phyloP scores from a whole-genome alignment of 148 eudicot genomes.

The Suaeda aralocaspica region DNA sequence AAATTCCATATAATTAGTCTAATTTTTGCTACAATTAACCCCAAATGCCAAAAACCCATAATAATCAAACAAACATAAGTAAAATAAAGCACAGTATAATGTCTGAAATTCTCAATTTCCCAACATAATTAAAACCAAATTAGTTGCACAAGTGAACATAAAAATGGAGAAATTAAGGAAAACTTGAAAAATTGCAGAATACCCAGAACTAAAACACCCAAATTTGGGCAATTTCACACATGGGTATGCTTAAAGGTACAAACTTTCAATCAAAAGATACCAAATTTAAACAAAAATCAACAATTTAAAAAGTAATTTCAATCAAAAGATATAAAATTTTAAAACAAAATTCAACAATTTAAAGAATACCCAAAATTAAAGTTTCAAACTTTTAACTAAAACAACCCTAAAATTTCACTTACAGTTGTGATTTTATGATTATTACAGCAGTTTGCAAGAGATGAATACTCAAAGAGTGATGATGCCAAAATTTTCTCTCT shows the following conservation, averaged over 20 bases:
- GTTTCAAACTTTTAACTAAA: conserved; percentile 4
- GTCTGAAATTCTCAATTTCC: background rate
- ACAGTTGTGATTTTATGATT: conserved; percentile 1
- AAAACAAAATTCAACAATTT: background rate
- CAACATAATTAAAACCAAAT: no score
- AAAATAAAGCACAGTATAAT: background rate
- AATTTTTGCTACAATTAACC: background rate
- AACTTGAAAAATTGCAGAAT: background rate
- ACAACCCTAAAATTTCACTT: background rate
- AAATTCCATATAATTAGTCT: background rate
- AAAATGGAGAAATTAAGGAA: conserved; percentile 9
- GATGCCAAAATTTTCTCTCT: background rate
- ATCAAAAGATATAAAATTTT: background rate
- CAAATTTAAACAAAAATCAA: background rate
- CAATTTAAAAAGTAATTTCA: no score
- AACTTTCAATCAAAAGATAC: background rate
- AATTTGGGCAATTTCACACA: background rate
- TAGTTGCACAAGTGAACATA: background rate
- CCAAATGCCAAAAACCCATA: background rate
- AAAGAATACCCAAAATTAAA: background rate
- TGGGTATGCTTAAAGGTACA: background rate
- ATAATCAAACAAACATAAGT: background rate
- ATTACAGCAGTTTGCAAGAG: background rate
- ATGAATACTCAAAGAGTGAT: background rate
- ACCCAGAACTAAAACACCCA: conserved; percentile 4